phyloP scores from a whole-genome alignment of 2,329 filamentous ascomycete species.

The Trichoderma gracile region DNA sequence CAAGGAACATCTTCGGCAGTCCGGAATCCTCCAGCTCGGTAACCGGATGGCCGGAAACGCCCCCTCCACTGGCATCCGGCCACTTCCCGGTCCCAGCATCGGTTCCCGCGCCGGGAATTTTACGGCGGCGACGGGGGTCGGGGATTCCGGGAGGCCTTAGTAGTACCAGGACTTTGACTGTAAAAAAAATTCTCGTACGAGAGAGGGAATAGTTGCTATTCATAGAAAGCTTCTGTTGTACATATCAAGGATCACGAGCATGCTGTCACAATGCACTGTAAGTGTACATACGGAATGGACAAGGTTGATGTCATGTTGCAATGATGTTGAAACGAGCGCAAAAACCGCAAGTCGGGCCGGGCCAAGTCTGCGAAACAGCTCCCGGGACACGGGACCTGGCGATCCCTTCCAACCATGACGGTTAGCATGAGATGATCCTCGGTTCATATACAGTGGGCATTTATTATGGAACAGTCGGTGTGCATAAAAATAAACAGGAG shows the following conservation, averaged over 20 bases:
- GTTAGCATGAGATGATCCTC: background rate
- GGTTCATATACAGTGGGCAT: background rate
- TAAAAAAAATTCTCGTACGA: background rate
- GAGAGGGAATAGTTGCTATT: no score
- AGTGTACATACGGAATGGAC: no score
- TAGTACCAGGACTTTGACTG: background rate
- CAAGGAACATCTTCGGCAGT: background rate
- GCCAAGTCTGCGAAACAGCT: slow-evolving; percentile 10
- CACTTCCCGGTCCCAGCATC: slow-evolving; percentile 9
- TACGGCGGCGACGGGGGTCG: background rate
- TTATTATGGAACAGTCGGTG: background rate
- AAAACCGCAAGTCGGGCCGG: background rate
- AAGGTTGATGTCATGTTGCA: slow-evolving; percentile 3
- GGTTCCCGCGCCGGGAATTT: slow-evolving; percentile 11
- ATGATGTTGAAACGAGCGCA: background rate
- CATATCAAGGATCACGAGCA: no score
- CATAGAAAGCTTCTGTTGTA: no score
- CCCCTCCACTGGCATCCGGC: background rate
- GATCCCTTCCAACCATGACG: background rate
- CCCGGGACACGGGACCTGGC: slow-evolving; percentile 6
- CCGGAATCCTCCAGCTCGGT: slow-evolving; percentile 6
- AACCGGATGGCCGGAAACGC: slow-evolving; percentile 11
- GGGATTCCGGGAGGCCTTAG: background rate
- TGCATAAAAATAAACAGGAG: background rate
- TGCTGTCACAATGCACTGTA: no score